These are phyloP conservation scores for Floccularia luteovirens DNA, from an alignment of 768 basidiomycete species.

Conservation along the genomic window DNA sequence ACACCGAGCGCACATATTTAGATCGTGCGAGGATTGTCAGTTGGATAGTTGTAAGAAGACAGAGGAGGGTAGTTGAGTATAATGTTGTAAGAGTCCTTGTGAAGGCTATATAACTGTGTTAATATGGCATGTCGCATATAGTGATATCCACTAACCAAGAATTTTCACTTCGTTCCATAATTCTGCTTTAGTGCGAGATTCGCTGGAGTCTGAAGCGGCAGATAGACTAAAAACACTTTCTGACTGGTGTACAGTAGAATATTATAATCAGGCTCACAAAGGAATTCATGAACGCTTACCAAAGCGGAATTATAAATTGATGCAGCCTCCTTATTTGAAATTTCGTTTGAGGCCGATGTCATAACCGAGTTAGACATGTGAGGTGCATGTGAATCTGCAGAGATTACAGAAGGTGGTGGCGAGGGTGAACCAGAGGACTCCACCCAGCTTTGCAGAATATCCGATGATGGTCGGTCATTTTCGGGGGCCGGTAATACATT, in stretches of 20 bases:
- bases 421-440: conserved; percentile 13
- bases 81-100: conserved; percentile 82
- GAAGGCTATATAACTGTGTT: conserved; percentile 45
- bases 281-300: conserved; percentile 2
- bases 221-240: conserved; percentile 23
- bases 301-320: conserved; percentile 10
- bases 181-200: conserved; percentile 60
- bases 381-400: conserved; percentile 12
- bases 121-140: conserved; percentile 1
- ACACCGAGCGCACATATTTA: conserved; percentile 69
- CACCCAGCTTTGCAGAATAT: conserved; percentile 25
- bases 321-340: conserved; percentile 17
- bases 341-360: conserved; percentile 22
- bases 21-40: conserved; percentile 77
- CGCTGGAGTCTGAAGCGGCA: conserved; percentile 18
- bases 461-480: not conserved
- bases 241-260: conserved; percentile 13
- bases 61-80: conserved; percentile 80
- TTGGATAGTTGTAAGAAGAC: conserved; percentile 82
- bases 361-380: conserved; percentile 31
- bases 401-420: conserved; percentile 6
- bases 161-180: conserved; percentile 94
- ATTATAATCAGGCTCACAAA: not conserved
- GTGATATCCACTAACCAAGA: conserved; percentile 45
- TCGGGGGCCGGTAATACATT: not conserved